Conservation (phyloP, 495 filamentous ascomycete species). For the Chaetomidium leptoderma region DNA sequence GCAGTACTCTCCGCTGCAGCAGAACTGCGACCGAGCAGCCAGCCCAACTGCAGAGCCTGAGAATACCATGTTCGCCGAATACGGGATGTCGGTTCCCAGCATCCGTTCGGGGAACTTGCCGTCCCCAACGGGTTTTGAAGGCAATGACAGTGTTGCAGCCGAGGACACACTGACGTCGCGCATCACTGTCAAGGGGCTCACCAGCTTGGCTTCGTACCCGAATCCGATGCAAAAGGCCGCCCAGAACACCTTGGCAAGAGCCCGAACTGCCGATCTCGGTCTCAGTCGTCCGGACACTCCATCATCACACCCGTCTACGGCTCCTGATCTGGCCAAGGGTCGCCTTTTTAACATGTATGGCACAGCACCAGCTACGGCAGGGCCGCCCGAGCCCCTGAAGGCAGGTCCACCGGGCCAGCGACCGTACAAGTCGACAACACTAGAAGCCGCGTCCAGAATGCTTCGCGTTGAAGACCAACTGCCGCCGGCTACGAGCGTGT, state of each 20-base stretch:
- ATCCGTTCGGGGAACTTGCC: constrained; percentile 27
- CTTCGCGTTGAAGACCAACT: background rate
- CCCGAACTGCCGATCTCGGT: constrained; percentile 21
- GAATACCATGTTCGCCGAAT: background rate
- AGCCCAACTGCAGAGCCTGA: constrained; percentile 28
- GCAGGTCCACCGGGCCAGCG: constrained; percentile 48
- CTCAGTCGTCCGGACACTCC: constrained; percentile 15
- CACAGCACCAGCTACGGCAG: constrained; percentile 26
- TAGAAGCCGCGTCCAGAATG: constrained; percentile 24
- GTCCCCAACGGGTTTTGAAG: constrained; percentile 19
- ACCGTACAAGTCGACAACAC: constrained; percentile 30
- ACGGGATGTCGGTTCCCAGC: constrained; percentile 22
- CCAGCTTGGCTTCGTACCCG: constrained; percentile 43
- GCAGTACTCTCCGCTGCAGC: constrained; percentile 45
- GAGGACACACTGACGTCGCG: constrained; percentile 27
- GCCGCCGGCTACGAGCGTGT: background rate
- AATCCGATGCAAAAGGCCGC: constrained; percentile 46
- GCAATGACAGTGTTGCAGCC: constrained; percentile 22
- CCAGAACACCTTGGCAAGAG: constrained; percentile 38
- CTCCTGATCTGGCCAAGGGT: constrained; percentile 12
- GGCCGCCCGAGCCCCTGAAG: constrained; percentile 42
- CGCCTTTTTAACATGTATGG: constrained; percentile 4
- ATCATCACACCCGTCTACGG: constrained; percentile 7
- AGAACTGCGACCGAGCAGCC: constrained; percentile 45
- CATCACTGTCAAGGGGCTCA: constrained; percentile 40